Evolutionary conservation across 2,329 filamentous ascomycete genomes (phyloP), one percentile per base, ranked within the genome.

Genomic region (Myriosclerotinia curreyana): DNA sequence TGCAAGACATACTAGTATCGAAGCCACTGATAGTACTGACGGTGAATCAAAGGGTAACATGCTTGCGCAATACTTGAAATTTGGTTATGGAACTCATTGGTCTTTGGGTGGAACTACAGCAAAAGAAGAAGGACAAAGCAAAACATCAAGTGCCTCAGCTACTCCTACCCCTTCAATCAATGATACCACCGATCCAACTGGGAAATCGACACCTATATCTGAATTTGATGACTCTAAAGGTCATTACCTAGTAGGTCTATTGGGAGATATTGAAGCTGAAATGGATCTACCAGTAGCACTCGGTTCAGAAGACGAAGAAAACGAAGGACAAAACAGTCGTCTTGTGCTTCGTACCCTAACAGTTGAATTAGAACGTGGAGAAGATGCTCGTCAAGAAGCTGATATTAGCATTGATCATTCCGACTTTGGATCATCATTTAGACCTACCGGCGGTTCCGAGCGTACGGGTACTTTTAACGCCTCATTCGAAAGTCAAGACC

Each of bases 41-140:
- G 71, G 69, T 44, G 72, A 74, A 40, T 62, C 42, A 11, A 69
- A 67, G 42, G 42, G 66, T 22, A 70, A 54, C 25, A 85, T 80
- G 64, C 79, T 87, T 70, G 81, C 87, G 71, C 83, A 81, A 68
- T 89, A 86, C 70, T 79, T 91, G 60, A 90, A 86, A 71, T 76
- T 88, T 58, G 86, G 86, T 5, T 88, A 88, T 68, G 86, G 86
- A 36, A 87, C 83, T n/a, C 86, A 87, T 69, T 88, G 86, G 86
- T 80, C 81, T 17, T 71, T 86, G 2, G 77, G 78, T 6, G 67
- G 71, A 28, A 64, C 67, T 67, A 49, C 66, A 20, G 61, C 66
- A 25, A 68, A 67, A 51, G 51, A 67, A 51, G 51, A 44, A 20
- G 65, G 65, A 48, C 56, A 53, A 6, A 40, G 20, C 38, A 60